phyloP scores from a whole-genome alignment of 805 yeast species.

The Kodamaea laetipori region DNA sequence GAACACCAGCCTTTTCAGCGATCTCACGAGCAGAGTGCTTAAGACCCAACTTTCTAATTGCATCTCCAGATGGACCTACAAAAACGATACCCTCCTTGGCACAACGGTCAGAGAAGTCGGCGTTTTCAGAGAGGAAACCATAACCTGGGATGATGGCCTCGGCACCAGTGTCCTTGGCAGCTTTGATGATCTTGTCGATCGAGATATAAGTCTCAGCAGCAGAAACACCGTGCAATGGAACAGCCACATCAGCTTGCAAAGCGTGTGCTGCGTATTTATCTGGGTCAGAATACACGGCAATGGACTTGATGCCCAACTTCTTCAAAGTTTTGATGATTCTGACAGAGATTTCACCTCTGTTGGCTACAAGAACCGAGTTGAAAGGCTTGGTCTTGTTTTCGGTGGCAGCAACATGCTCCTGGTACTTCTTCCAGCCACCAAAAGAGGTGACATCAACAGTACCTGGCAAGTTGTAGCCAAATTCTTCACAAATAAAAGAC shows the following conservation, averaged over 20 bases:
- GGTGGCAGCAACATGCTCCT: slow-evolving; percentile 34
- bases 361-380: slow-evolving; percentile 86
- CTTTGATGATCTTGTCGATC: slow-evolving; percentile 80
- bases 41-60: slow-evolving; percentile 86
- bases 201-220: slow-evolving; percentile 91
- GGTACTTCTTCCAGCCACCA: slow-evolving; percentile 86
- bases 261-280: slow-evolving; percentile 91
- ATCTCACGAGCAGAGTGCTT: slow-evolving; percentile 97
- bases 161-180: slow-evolving; percentile 81
- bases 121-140: slow-evolving; percentile 95
- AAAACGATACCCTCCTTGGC: slow-evolving; percentile 80
- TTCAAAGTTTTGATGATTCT: slow-evolving; percentile 87
- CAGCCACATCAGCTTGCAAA: slow-evolving; percentile 74
- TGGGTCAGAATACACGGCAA: slow-evolving; percentile 89
- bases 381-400: slow-evolving; percentile 53
- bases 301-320: slow-evolving; percentile 72
- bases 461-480: slow-evolving; percentile 72
- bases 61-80: slow-evolving; percentile 96
- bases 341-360: slow-evolving; percentile 97
- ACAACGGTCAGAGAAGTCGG: slow-evolving; percentile 91
- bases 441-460: slow-evolving; percentile 78
- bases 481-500: slow-evolving; percentile 92
- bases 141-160: slow-evolving; percentile 98
- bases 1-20: slow-evolving; percentile 89
- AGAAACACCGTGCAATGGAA: slow-evolving; percentile 75